phyloP scores from a whole-genome alignment of 108 stramenopile species.

The Discostella stelligeroides region DNA sequence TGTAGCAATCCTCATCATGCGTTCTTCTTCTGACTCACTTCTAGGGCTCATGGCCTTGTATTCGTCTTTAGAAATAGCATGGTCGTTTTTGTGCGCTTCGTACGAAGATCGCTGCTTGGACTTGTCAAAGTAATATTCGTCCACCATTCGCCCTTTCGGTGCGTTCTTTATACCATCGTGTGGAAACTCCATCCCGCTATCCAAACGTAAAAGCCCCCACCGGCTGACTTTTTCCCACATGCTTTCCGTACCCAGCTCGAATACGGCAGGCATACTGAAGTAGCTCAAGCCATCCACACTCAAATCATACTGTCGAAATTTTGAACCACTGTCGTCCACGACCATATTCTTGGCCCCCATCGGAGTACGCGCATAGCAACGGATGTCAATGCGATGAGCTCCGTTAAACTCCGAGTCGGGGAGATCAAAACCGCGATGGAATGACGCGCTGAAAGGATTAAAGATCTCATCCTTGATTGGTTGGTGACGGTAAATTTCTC shows the following conservation, averaged over 20 bases:
- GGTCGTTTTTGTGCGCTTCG: background rate
- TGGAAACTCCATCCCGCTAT: conserved; percentile 3
- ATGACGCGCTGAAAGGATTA: conserved; percentile 36
- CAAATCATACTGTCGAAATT: conserved; percentile 86
- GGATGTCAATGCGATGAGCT: conserved; percentile 40
- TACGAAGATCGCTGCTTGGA: background rate
- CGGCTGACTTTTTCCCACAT: conserved; percentile 44
- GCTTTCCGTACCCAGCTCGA: conserved; percentile 56
- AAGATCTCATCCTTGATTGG: conserved; percentile 31
- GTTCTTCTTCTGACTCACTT: conserved; percentile 33
- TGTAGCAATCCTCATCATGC: conserved; percentile 43
- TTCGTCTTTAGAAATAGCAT: conserved; percentile 30
- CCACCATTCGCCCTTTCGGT: conserved; percentile 35
- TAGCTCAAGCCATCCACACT: conserved; percentile 82
- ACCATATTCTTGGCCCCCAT: conserved; percentile 49
- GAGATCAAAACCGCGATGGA: conserved; percentile 40
- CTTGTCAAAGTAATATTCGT: conserved; percentile 46
- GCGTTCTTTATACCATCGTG: background rate
- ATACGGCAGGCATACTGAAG: conserved; percentile 83
- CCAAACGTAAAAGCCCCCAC: conserved; percentile 35
- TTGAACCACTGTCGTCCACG: conserved; percentile 43
- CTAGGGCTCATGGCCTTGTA: conserved; percentile 40
- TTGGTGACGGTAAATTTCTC: conserved; percentile 39
- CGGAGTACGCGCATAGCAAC: conserved; percentile 44
- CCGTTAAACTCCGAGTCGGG: conserved; percentile 35